Base-by-base conservation (phyloP, 192 early-diverging fungal genomes). In the Backusella luteola region DNA sequence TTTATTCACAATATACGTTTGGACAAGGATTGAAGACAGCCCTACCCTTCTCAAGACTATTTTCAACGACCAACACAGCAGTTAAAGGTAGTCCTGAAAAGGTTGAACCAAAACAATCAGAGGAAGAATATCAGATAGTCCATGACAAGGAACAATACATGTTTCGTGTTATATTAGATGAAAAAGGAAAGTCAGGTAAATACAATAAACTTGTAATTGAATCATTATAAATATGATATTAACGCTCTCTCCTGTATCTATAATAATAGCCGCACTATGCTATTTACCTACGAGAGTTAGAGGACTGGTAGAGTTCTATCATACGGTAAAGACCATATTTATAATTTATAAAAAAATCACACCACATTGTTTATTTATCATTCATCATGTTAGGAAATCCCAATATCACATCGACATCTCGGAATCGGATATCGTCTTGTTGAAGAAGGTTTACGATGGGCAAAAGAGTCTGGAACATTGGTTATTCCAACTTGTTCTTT, bases 401-500 rank as follows among this genome's bases (percentile, higher is more conserved):
- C 77, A 17, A 52, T 67, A 35, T 59, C 63, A 44, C 67, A 78
- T 73, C 70, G 77, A 39, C 63, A 72, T 42, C 34, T 23, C 46
- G 77, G 71, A 5, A 66, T 78, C 38, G 77, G 77, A 12, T 66
- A 78, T 46, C 26, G 52, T 7, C 26, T 78, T 4, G 63, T 73
- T 15, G 41, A 36, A 52, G 36, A 44, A 23, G 44, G 69, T 34
- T 66, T 78, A 26, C 34, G 67, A 9, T 78, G 77, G 77, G 77
- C 77, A 36, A 53, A 73, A 36, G 44, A 73, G 21, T 66, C 59
- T 73, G 71, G 71, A 32, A 44, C 36, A 3, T 38, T 59, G n/a
- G 66, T 73, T 8, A 67, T 73, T 39, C 71, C 77, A 34, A 78
- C 77, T 67, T 78, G 77, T 49, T 41, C 59, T 19, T 78, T 78